phyloP scores from a whole-genome alignment of 495 filamentous ascomycete genomes.

The Penicillium mononematosum region DNA sequence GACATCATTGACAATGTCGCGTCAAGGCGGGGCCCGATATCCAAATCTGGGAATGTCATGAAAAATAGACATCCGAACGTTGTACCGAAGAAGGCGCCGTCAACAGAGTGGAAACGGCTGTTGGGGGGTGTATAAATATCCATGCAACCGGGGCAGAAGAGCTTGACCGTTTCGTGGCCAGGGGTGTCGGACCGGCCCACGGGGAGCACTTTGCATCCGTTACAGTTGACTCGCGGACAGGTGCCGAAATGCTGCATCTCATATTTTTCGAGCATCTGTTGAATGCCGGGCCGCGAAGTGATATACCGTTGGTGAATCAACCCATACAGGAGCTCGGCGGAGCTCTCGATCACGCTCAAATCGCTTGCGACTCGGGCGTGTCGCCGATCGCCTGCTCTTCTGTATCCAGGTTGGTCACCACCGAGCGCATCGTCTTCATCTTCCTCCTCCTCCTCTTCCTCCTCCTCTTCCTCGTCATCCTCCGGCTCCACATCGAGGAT shows the following conservation, averaged over 20 bases:
- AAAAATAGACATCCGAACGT: constrained; percentile 95
- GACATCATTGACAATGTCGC: constrained; percentile 30
- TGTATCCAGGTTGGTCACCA: constrained; percentile 61
- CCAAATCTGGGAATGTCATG: constrained; percentile 95
- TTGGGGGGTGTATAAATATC: constrained; percentile 98
- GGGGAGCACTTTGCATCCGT: constrained; percentile 81
- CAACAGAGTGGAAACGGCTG: constrained; percentile 95
- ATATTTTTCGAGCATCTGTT: constrained; percentile 99
- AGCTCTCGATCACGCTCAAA: constrained; percentile 91
- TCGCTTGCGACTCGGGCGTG: constrained; percentile 88
- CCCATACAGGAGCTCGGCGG: constrained; percentile 94
- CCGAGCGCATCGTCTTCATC: constrained; percentile 74
- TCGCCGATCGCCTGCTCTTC: constrained; percentile 64
- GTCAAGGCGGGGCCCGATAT: constrained; percentile 54
- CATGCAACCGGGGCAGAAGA: constrained; percentile 95
- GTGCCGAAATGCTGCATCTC: constrained; percentile 91
- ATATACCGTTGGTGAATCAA: constrained; percentile 98
- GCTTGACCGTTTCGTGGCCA: constrained; percentile 94
- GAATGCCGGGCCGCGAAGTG: constrained; percentile 93
- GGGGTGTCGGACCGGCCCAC: constrained; percentile 92
- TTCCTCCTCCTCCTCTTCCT: constrained; percentile 73
- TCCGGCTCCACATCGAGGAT: constrained; percentile 97
- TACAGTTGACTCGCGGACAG: constrained; percentile 88
- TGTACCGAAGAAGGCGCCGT: constrained; percentile 96
- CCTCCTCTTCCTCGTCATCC: constrained; percentile 80